Conservation (phyloP, 805 yeast species). For the Candida morakotiae region DNA sequence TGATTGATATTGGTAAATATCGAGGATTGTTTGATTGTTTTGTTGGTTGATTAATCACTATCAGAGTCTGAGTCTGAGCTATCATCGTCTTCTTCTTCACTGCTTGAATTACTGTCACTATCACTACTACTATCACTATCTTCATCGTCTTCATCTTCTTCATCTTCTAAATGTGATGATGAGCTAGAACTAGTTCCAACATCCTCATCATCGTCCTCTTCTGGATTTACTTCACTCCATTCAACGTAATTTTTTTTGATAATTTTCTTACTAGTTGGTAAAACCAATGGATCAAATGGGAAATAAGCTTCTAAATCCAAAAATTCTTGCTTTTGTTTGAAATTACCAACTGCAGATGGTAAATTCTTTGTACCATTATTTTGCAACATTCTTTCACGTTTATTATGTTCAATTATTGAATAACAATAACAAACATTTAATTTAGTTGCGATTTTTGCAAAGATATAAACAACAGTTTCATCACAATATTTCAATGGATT, state of each 20-base stretch:
- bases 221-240: slow-evolving; percentile 57
- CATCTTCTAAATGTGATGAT: slow-evolving; percentile 26
- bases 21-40: too few relatives aligned
- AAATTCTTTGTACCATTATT: slow-evolving; percentile 23
- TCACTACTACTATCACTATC: slow-evolving; percentile 20
- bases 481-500: slow-evolving; percentile 92
- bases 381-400: slow-evolving; percentile 59
- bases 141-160: slow-evolving; percentile 21
- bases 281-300: slow-evolving; percentile 89
- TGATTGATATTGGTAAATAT: too few relatives aligned
- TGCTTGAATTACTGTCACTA: slow-evolving; percentile 10
- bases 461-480: slow-evolving; percentile 87
- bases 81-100: slow-evolving; percentile 6
- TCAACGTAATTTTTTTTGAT: slow-evolving; percentile 59
- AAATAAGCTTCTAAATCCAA: slow-evolving; percentile 90
- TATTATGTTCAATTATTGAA: slow-evolving; percentile 86
- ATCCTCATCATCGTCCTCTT: slow-evolving; percentile 58
- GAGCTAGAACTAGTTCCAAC: slow-evolving; percentile 24
- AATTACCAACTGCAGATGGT: slow-evolving; percentile 34
- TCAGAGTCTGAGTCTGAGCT: slow-evolving; percentile 3
- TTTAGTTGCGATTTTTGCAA: slow-evolving; percentile 87
- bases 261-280: slow-evolving; percentile 55
- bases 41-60: not conserved
- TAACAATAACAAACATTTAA: slow-evolving; percentile 91
- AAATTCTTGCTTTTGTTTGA: slow-evolving; percentile 72